A percentile compares a stretch with the other conserved stretches of the same genome.
phyloP scores from a whole-genome alignment of 495 filamentous ascomycete species.

The Penicillium macrosclerotiorum region DNA sequence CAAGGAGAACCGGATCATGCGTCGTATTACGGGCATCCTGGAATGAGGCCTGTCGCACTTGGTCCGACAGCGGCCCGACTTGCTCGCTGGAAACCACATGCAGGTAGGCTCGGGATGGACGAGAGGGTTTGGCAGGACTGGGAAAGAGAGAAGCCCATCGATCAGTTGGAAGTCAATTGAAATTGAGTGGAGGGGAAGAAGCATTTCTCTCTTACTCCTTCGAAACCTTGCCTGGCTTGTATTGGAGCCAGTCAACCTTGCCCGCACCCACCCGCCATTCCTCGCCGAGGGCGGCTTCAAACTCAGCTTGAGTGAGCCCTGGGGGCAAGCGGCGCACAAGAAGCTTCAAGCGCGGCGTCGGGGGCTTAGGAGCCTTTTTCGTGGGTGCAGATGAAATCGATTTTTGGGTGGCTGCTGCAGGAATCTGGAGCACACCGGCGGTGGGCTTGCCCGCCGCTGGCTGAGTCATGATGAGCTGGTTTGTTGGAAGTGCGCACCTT shows the following conservation, averaged over 20 bases:
- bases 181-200: background rate
- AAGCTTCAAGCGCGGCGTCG: constrained; percentile 72
- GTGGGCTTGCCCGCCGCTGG: constrained; percentile 37
- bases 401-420: constrained; percentile 58
- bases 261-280: constrained; percentile 78
- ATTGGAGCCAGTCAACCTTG: constrained; percentile 80
- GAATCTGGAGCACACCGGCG: constrained; percentile 59
- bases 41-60: constrained; percentile 62
- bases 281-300: constrained; percentile 68
- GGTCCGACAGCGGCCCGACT: constrained; percentile 59
- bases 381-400: constrained; percentile 41
- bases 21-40: constrained; percentile 70
- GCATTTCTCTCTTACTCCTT: constrained; percentile 60
- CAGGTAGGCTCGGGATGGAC: constrained; percentile 74
- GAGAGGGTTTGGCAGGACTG: constrained; percentile 75
- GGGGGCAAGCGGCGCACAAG: constrained; percentile 84
- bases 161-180: constrained; percentile 15
- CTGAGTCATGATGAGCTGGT: constrained; percentile 31
- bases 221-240: constrained; percentile 78
- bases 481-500: too few relatives aligned
- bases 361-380: constrained; percentile 52
- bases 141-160: background rate
- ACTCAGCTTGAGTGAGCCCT: constrained; percentile 77
- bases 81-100: constrained; percentile 63
- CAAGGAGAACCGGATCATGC: constrained; percentile 65